These are phyloP conservation scores for Aspergillus hortae DNA, from an alignment of 2,329 filamentous ascomycete genomes.

Conservation along the genomic window DNA sequence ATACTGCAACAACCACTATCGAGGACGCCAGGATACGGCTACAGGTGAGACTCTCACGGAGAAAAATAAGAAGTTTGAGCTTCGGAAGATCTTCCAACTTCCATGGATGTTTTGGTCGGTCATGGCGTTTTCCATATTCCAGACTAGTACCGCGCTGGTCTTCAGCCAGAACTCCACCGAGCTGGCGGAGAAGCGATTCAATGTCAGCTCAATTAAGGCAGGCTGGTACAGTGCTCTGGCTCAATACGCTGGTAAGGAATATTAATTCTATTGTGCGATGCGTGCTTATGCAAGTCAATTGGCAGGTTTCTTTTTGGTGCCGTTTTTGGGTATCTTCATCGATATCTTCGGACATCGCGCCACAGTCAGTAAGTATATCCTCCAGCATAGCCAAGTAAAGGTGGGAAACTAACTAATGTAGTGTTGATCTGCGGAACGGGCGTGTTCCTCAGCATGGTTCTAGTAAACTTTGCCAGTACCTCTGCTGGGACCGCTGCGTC, in stretches of 20 bases:
- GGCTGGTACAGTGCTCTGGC: constrained; percentile 59
- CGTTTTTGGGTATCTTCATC: constrained; percentile 54
- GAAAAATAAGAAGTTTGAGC: constrained; percentile 56
- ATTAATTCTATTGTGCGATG: background rate
- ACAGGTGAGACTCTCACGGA: constrained; percentile 60
- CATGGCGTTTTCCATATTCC: constrained; percentile 54
- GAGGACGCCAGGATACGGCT: constrained; percentile 50
- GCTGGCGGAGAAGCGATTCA: constrained; percentile 57
- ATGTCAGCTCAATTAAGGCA: constrained; percentile 52
- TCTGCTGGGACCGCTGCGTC: constrained; percentile 54
- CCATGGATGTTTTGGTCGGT: constrained; percentile 61
- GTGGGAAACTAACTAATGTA: constrained; percentile 23
- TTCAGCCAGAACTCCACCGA: constrained; percentile 60
- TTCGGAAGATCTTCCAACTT: constrained; percentile 53
- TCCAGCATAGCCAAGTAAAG: background rate
- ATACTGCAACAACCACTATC: constrained; percentile 48
- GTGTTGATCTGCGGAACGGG: constrained; percentile 46
- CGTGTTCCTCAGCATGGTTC: constrained; percentile 52
- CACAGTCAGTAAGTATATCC: constrained; percentile 34
- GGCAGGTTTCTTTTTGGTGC: constrained; percentile 55
- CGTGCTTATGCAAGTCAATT: background rate
- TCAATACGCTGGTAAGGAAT: constrained; percentile 47
- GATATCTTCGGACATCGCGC: constrained; percentile 55
- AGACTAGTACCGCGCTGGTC: constrained; percentile 54
- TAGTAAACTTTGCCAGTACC: constrained; percentile 52